A percentile compares a stretch with the other conserved stretches of the same genome.
Evolutionary conservation across 1,139 yeast genomes (phyloP).

Genomic region (Torulaspora globosa): DNA sequence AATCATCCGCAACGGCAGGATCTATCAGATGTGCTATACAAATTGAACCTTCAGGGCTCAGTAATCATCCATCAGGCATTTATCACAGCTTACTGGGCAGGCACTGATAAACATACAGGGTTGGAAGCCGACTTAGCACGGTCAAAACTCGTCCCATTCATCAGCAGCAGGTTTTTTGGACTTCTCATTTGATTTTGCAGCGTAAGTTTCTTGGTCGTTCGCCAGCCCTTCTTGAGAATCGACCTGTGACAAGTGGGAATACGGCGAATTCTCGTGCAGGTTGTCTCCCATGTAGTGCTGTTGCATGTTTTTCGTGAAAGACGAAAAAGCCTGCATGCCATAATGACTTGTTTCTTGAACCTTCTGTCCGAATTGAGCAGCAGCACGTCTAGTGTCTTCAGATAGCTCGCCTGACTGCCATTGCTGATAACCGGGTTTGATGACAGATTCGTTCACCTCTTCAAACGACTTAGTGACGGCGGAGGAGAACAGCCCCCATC

Average conservation of each 20-base stretch:
- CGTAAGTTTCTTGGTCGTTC: not conserved
- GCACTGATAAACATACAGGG: not conserved
- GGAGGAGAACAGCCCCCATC: constrained; percentile 89
- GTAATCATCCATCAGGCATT: not conserved
- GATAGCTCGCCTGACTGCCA: constrained; percentile 78
- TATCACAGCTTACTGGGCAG: not conserved
- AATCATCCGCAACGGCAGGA: not conserved
- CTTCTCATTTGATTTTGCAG: not conserved
- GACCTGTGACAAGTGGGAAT: constrained; percentile 46
- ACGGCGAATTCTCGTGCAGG: constrained; percentile 36
- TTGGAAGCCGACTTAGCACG: too few relatives aligned
- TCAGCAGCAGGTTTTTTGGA: constrained; percentile 25
- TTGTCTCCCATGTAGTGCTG: constrained; percentile 27
- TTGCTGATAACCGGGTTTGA: constrained; percentile 81
- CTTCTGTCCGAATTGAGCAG: constrained; percentile 92
- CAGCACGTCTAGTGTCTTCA: constrained; percentile 79
- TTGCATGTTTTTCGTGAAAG: constrained; percentile 50
- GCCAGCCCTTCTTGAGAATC: constrained; percentile 42
- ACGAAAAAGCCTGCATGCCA: constrained; percentile 61
- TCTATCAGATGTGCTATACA: not conserved
- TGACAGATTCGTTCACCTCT: constrained; percentile 83
- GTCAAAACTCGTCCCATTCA: constrained; percentile 36
- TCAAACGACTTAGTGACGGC: constrained; percentile 77
- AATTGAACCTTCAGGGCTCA: not conserved
- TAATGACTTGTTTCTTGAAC: constrained; percentile 84